Base-by-base conservation (phyloP, 2,329 filamentous ascomycete genomes). In the Gnomoniopsis sp. region DNA sequence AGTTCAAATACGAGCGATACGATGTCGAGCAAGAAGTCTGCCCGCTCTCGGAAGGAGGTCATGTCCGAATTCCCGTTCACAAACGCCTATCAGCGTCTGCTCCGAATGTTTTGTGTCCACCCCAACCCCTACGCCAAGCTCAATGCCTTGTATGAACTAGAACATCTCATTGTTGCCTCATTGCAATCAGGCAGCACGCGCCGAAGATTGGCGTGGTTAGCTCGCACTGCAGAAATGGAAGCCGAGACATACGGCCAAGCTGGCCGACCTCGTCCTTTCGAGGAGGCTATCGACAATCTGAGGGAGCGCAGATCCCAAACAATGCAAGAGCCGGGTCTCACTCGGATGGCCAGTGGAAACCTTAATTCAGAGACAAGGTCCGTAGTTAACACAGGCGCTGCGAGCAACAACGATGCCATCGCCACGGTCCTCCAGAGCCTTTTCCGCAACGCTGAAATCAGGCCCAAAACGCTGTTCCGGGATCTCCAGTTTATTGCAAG, bases 81-180 rank as follows among this genome's bases (percentile, higher is more conserved):
- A 53, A 85, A 86, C 64, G 89, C 92, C 0, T 97, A 96, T 69
- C 82, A 86, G 64, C 86, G 88, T 14, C 79, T 98, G 1, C 79
- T 98, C 34, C 87, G 86, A 63, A 92, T 91, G 76, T 96, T 99
- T 65, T 91, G 90, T 46, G 90, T 93, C 3, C 90, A 96, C 64
- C 90, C 91, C 0, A 96, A 95, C 68, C 95, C 95, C 0, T 89
- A 89, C 65, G 82, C 85, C 22, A 99, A 99, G 73, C 81, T 99
- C 14, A 88, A 88, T 64, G 88, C 90, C 0, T 78, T 98, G 4
- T 87, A 88, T 61, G 91, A 97, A 70, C 80, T 99, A 6, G 88
- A 96, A 68, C 85, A 88, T 46, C 81, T 99, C 49, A 90, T 96
- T 58, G 78, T 90, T 26, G 89, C 90, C 1, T 93, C 89, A 0